Evolutionary conservation across 768 basidiomycete species (phyloP).

Genomic region (Phlebiopsis gigantea): DNA sequence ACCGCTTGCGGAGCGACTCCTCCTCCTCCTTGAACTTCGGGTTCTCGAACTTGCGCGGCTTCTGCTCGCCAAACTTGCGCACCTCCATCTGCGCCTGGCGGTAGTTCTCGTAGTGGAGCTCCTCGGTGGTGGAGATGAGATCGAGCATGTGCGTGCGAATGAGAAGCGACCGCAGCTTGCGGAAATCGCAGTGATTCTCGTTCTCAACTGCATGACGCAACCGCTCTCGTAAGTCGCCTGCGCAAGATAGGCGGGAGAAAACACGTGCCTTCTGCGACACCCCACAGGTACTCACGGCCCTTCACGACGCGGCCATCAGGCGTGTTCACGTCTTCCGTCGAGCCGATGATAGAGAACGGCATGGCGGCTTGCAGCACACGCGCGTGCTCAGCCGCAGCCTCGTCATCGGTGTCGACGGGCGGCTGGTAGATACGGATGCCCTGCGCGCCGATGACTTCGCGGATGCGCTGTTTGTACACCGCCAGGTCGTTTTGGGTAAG

Average conservation of each 20-base stretch:
- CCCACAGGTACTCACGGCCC: conserved; percentile 98
- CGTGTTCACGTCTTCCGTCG: conserved; percentile 90
- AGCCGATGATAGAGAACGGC: conserved; percentile 98
- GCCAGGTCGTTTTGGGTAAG: conserved; percentile 90
- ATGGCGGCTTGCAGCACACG: conserved; percentile 85
- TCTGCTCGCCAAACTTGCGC: conserved; percentile 96
- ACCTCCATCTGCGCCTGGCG: conserved; percentile 99
- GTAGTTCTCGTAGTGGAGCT: conserved; percentile 96
- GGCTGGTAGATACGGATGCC: conserved; percentile 94
- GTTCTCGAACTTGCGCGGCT: conserved; percentile 98
- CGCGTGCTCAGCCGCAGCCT: conserved; percentile 83
- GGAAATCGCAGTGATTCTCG: conserved; percentile 99
- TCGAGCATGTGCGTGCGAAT: conserved; percentile 99
- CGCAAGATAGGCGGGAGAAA: neutral
- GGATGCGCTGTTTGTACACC: conserved; percentile 89
- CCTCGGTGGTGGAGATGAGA: conserved; percentile 93
- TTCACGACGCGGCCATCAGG: conserved; percentile 90
- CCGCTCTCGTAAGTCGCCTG: neutral
- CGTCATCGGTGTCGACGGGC: conserved; percentile 84
- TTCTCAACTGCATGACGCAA: conserved; percentile 71
- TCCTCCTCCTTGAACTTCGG: conserved; percentile 99
- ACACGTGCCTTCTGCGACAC: conserved; percentile 90
- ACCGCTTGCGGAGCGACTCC: conserved; percentile 91
- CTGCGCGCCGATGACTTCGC: conserved; percentile 86
- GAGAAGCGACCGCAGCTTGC: conserved; percentile 89